These are phyloP conservation scores for Cyclotella baltica DNA, from an alignment of 108 stramenopile species.

Conservation along the genomic window DNA sequence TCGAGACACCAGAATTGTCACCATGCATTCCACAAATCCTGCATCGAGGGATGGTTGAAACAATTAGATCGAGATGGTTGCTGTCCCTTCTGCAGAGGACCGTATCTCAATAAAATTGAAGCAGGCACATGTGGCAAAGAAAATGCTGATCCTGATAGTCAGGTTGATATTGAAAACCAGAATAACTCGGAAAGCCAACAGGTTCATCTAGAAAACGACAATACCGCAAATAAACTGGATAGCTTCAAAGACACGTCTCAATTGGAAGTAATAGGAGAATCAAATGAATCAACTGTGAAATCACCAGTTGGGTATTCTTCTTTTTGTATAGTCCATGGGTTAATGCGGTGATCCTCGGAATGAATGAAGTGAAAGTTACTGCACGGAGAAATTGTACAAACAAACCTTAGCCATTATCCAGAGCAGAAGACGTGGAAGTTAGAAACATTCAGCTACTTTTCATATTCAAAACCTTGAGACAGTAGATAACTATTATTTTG, in stretches of 20 bases:
- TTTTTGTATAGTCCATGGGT: slow-evolving; percentile 12
- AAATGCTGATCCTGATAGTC: neutral
- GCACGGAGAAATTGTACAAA: too few relatives aligned
- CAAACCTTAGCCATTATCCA: too few relatives aligned
- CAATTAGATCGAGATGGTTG: slow-evolving; percentile 6
- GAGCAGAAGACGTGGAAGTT: too few relatives aligned
- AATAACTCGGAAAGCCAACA: slow-evolving; percentile 62
- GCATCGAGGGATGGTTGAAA: slow-evolving; percentile 14
- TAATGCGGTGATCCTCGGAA: slow-evolving; percentile 1
- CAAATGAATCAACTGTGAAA: neutral
- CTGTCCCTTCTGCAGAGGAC: neutral
- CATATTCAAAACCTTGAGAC: too few relatives aligned
- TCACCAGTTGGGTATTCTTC: neutral
- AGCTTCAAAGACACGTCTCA: neutral
- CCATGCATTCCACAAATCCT: slow-evolving; percentile 10
- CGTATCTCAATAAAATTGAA: neutral
- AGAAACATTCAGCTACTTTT: too few relatives aligned
- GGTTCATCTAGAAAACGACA: slow-evolving; percentile 35
- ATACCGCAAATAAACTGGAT: neutral
- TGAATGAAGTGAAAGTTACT: too few relatives aligned
- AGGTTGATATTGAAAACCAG: slow-evolving; percentile 77
- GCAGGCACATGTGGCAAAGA: neutral
- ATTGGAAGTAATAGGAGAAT: neutral
- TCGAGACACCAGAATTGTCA: neutral
- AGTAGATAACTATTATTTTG: too few relatives aligned